phyloP scores from a whole-genome alignment of 2,329 filamentous ascomycete species.

The Leptographium wingfieldii region DNA sequence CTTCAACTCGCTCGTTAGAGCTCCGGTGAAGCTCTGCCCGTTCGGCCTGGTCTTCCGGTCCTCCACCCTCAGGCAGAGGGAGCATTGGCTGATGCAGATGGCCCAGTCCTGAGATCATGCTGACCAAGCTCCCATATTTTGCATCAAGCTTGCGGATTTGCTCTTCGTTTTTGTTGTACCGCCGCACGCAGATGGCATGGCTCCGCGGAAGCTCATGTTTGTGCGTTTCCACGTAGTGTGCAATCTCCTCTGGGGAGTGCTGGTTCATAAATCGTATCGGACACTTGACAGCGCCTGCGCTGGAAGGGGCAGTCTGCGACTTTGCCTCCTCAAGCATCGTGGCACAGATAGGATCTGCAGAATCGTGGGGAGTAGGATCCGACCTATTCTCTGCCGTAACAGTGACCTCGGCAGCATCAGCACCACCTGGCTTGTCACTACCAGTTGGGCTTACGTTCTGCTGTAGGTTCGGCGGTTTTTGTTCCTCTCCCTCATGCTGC shows the following conservation, averaged over 20 bases:
- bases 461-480: conserved; percentile 1
- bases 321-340: conserved; percentile 49
- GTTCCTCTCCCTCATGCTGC: conserved; percentile 1
- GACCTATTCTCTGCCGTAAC: conserved; percentile 9
- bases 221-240: conserved; percentile 85
- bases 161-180: conserved; percentile 77
- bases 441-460: not conserved
- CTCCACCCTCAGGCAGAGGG: conserved; percentile 43
- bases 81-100: conserved; percentile 81
- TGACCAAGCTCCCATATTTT: conserved; percentile 85
- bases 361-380: conserved; percentile 34
- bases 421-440: not conserved
- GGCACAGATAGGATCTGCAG: conserved; percentile 49
- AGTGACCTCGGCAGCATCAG: conserved; percentile 8
- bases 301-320: conserved; percentile 37
- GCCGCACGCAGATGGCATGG: conserved; percentile 81
- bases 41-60: conserved; percentile 19
- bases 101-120: conserved; percentile 86
- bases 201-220: conserved; percentile 91
- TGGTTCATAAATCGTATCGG: conserved; percentile 88
- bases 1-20: conserved; percentile 63
- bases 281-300: conserved; percentile 49
- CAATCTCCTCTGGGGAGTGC: conserved; percentile 85
- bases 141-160: conserved; percentile 81
- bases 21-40: conserved; percentile 27